A percentile compares a stretch with the other conserved stretches of the same genome.
These are phyloP conservation scores for Lactarius vividus DNA, from an alignment of 768 basidiomycete genomes.

Conservation along the genomic window DNA sequence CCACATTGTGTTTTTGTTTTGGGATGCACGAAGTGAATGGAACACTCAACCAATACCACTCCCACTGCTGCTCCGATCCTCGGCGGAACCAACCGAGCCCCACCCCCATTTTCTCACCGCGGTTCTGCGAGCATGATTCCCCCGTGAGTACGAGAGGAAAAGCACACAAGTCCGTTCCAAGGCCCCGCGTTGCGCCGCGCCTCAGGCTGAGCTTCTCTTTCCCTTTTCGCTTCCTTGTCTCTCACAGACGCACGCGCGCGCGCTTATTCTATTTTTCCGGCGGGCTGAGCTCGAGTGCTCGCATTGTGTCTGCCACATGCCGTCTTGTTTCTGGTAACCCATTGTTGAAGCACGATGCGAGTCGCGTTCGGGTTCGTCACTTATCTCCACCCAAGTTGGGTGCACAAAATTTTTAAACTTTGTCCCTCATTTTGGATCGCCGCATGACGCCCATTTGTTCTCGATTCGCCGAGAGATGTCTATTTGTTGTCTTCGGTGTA, in stretches of 20 bases:
- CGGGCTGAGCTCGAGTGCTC: background rate
- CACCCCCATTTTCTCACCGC: background rate
- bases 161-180: background rate
- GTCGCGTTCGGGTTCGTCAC: background rate
- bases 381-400: background rate
- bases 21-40: background rate
- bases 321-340: constrained; percentile 3
- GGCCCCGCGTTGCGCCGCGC: constrained; percentile 11
- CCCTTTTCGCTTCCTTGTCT: background rate
- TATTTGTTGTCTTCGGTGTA: constrained; percentile 22
- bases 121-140: background rate
- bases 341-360: constrained; percentile 6
- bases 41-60: no score
- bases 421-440: constrained; percentile 9
- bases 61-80: constrained; percentile 10
- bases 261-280: background rate
- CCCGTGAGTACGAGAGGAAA: background rate
- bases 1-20: constrained; percentile 10
- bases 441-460: constrained; percentile 19
- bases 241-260: background rate
- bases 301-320: background rate
- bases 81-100: background rate
- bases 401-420: constrained; percentile 16
- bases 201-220: constrained; percentile 9
- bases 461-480: constrained; percentile 18